These are phyloP conservation scores for Heracleum sosnowskyi DNA, from an alignment of 129 eudicot species.

Conservation along the genomic window DNA sequence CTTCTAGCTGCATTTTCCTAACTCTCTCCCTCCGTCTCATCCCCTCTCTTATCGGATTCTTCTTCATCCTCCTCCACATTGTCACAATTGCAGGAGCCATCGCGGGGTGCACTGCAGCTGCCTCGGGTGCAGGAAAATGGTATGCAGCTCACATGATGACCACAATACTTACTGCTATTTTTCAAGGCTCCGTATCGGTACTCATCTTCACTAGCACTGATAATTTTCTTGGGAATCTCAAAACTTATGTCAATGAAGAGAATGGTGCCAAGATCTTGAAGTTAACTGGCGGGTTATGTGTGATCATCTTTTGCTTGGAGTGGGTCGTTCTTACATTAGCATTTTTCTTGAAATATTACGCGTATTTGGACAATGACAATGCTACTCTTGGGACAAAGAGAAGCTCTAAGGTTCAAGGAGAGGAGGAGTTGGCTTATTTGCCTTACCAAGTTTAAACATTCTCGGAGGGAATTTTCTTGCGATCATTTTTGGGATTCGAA, in stretches of 20 bases:
- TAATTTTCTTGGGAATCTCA: constrained; percentile 35
- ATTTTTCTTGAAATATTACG: constrained; percentile 29
- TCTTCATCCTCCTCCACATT: constrained; percentile 42
- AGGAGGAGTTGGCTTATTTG: constrained; percentile 15
- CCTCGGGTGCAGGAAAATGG: constrained; percentile 34
- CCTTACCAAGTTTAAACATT: constrained; percentile 2
- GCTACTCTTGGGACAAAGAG: neutral
- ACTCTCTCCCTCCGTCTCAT: constrained; percentile 85
- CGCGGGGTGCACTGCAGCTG: constrained; percentile 21
- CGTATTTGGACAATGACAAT: constrained; percentile 19
- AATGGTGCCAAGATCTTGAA: constrained; percentile 35
- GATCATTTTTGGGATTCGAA: neutral
- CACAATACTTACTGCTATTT: constrained; percentile 63
- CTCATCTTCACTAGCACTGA: constrained; percentile 47
- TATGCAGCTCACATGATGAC: constrained; percentile 74
- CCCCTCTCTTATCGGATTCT: constrained; percentile 48
- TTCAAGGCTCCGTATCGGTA: constrained; percentile 66
- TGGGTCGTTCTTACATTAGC: constrained; percentile 40
- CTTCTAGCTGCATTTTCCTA: constrained; percentile 87
- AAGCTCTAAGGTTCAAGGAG: constrained; percentile 21
- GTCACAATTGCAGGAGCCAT: constrained; percentile 39
- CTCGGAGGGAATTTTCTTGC: neutral
- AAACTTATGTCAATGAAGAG: constrained; percentile 36
- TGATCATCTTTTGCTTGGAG: constrained; percentile 50
- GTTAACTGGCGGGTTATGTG: constrained; percentile 44